Evolutionary conservation across 352 stramenopile species (phyloP).

Genomic region (Phytopythium cucurbitacearum): DNA sequence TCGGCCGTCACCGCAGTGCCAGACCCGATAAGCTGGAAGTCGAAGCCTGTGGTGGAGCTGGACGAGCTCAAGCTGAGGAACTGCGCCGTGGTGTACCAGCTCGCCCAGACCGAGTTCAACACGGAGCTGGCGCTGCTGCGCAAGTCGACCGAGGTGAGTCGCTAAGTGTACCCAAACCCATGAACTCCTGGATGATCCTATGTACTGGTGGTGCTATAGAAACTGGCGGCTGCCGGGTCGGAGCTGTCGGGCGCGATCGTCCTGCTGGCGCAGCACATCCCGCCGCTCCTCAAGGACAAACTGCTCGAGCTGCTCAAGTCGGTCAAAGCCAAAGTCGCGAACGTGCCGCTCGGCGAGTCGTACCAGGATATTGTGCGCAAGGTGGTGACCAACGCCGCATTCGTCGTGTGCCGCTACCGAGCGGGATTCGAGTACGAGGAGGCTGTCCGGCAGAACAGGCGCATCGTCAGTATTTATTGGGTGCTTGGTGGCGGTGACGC

Average conservation of each 20-base stretch:
- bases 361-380: slow-evolving; percentile 77
- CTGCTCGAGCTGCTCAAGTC: slow-evolving; percentile 61
- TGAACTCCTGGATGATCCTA: not conserved
- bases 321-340: slow-evolving; percentile 75
- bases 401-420: slow-evolving; percentile 79
- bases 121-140: slow-evolving; percentile 47
- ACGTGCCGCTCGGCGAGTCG: slow-evolving; percentile 61
- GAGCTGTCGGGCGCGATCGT: slow-evolving; percentile 55
- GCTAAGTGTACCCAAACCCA: not conserved
- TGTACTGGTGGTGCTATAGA: slow-evolving; percentile 17
- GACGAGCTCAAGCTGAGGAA: slow-evolving; percentile 42
- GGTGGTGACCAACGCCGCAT: slow-evolving; percentile 73
- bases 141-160: slow-evolving; percentile 38
- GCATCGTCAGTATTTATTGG: slow-evolving; percentile 79
- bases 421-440: slow-evolving; percentile 80
- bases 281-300: slow-evolving; percentile 51
- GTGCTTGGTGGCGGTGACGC: slow-evolving; percentile 40
- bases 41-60: slow-evolving; percentile 34
- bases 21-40: slow-evolving; percentile 40
- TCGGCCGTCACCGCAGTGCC: not conserved
- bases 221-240: slow-evolving; percentile 48
- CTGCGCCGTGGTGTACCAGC: slow-evolving; percentile 43
- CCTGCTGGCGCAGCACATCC: slow-evolving; percentile 73
- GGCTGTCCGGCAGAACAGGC: slow-evolving; percentile 62
- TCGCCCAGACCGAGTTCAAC: slow-evolving; percentile 23